Percentiles rank a stretch among this genome's conserved stretches.
Conservation (phyloP, 140 eudicot genomes). For the Erigeron philadelphicus region DNA sequence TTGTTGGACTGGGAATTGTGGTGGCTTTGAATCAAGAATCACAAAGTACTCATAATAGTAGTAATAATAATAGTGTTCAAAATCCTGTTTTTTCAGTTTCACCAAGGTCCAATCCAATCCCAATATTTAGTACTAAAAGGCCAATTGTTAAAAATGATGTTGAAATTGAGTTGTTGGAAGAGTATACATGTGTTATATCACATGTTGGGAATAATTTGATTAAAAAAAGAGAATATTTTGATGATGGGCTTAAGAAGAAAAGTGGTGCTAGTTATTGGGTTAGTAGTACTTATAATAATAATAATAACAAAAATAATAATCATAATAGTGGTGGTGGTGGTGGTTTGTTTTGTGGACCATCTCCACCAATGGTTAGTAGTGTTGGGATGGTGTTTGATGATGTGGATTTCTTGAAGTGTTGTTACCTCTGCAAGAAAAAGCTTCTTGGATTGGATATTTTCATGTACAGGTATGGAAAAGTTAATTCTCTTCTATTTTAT, state of each 20-base stretch:
- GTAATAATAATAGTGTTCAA: conserved; percentile 16
- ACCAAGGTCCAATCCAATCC: conserved; percentile 58
- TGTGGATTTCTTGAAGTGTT: conserved; percentile 58
- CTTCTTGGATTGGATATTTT: conserved; percentile 86
- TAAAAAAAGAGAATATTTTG: conserved; percentile 67
- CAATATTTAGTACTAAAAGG: conserved; percentile 34
- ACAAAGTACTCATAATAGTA: conserved; percentile 26
- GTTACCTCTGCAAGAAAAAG: conserved; percentile 65
- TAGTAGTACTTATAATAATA: background rate
- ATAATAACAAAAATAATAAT: too few species aligned
- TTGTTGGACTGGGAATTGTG: conserved; percentile 69
- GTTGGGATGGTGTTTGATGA: conserved; percentile 38
- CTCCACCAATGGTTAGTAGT: conserved; percentile 30
- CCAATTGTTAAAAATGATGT: conserved; percentile 26
- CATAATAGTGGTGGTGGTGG: conserved; percentile 22
- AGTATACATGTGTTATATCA: conserved; percentile 71
- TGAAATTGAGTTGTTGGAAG: conserved; percentile 58
- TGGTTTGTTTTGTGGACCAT: conserved; percentile 37
- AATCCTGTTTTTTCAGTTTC: conserved; percentile 47
- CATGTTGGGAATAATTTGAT: conserved; percentile 58
- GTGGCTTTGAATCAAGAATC: conserved; percentile 50
- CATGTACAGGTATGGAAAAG: conserved; percentile 65
- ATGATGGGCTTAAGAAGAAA: conserved; percentile 38
- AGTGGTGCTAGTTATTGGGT: conserved; percentile 29
- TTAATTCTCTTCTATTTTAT: background rate